phyloP scores from a whole-genome alignment of 75 land plant species.

The Ceratopteris richardii region DNA sequence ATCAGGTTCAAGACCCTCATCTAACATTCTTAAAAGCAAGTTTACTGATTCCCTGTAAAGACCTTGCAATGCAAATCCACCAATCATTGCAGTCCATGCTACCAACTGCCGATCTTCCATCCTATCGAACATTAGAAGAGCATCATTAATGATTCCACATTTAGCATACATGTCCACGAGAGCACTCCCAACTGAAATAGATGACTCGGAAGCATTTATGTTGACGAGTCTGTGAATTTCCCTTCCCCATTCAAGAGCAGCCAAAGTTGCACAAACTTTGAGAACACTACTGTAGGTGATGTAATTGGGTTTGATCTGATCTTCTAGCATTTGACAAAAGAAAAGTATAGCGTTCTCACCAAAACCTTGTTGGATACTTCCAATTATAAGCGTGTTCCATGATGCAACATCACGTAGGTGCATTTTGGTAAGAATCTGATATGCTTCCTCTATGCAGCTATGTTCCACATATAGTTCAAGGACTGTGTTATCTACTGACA shows the following conservation, averaged over 20 bases:
- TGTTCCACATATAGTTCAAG: constrained; percentile 4
- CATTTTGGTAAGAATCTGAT: not conserved
- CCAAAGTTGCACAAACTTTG: constrained; percentile 21
- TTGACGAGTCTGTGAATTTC: constrained; percentile 11
- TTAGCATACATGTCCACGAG: constrained; percentile 10
- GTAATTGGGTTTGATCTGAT: constrained; percentile 7
- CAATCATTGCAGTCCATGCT: constrained; percentile 6
- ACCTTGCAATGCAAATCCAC: constrained; percentile 2
- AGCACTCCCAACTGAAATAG: constrained; percentile 1
- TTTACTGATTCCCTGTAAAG: not conserved
- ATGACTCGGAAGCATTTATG: not conserved
- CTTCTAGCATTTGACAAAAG: constrained; percentile 5
- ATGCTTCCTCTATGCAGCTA: constrained; percentile 11
- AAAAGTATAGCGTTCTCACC: not conserved
- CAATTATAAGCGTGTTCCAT: constrained; percentile 5
- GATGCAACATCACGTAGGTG: constrained; percentile 5
- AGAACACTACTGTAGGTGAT: constrained; percentile 15
- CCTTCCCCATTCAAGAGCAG: constrained; percentile 8
- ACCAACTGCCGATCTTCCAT: constrained; percentile 4
- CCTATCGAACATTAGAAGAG: constrained; percentile 4
- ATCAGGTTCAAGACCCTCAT: constrained; percentile 1
- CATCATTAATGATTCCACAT: constrained; percentile 7
- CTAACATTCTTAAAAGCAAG: not conserved
- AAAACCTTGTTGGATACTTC: constrained; percentile 3
- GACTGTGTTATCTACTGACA: not conserved